Evolutionary conservation across 164 flowering plant genomes (phyloP), one percentile per base, ranked within the genome.

Genomic region (Brasenia schreberi): DNA sequence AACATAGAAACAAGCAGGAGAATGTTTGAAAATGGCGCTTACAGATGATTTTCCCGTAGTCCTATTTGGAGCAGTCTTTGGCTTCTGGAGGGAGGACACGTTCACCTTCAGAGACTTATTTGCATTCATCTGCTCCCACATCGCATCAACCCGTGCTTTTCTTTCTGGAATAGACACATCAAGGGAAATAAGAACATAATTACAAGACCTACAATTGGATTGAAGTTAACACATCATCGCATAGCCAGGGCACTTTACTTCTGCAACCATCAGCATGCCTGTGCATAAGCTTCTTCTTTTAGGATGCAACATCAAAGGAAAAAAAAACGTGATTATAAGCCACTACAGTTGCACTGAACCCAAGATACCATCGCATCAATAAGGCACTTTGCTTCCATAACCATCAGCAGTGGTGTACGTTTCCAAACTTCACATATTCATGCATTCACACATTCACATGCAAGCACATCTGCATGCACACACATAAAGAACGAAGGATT

Each of bases 101-200:
- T 83, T 77, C 52, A 73, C 73, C 70, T 80, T 84, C 18, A 44
- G 43, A 63, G 93, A 75, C 4, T 77, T 67, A 12, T 87, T 88
- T 74, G 82, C 81, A 66, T 86, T 86, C 97, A 93, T 89, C 71
- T 84, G 82, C 77, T 94, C 87, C 98, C 98, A 94, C 74, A 82
- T 69, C 53, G 91, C 87, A 74, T 89, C 81, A 2, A 88, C 89
- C 62, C 86, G 82, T 42, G 87, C 82, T 80, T 83, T 87, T 69
- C 79, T 78, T 64, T 84, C 98, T 89, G 77, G 73, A 61, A 64
- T 49, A 49, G 16, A 49, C 16, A 49, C 14, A 49, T 9, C 16
- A 14, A 14, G 16, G 39, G 39, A 33, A 33, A 33, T 33, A 33
- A 49, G 16, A 49, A 49, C 56, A 9, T 9, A 49, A 49, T 49